Evolutionary conservation across 2,329 filamentous ascomycete genomes (phyloP), one percentile per base, ranked within the genome.

Genomic region (Cercospora canescens): DNA sequence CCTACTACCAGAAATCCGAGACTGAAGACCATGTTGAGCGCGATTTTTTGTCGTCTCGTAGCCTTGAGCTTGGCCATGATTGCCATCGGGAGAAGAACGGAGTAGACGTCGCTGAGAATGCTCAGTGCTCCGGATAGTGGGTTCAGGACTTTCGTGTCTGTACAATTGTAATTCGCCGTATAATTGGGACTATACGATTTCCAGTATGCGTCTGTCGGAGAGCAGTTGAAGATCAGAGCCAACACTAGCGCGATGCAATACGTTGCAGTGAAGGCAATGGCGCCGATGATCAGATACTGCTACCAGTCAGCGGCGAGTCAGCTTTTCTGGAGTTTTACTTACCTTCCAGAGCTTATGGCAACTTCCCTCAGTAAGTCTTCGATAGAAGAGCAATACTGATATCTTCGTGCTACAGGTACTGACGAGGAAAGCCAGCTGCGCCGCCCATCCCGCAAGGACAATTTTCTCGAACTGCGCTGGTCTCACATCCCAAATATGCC

Each of bases 351-450:
- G 26, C 8, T 65, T 60, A 56, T 50, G 62, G 50, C 62, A 68
- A 14, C 56, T 66, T 24, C 45, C 56, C 39, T 68, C 60, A n/a
- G 66, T 64, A 9, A 72, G 64, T 6, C 73, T 67, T 32, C 71
- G 67, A 45, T 74, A 73, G 65, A 73, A 75, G 4, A 74, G 62
- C 6, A 75, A 67, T n/a, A 75, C 65, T 9, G 71, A 73, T 60
- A 68, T 67, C 57, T 73, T 73, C 2, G 67, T 70, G 59, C 63
- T 66, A 30, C 54, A 63, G 4, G 68, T 70, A 12, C 68, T 63
- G 28, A 71, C 50, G 12, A 72, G 54, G 37, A 73, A 74, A 1
- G 65, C 48, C 9, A 72, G 26, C 52, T 73, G 65, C 2, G 64
- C 41, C 8, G 67, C 48, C 71, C 72, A 73, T 34, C 48, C 69